Percentiles rank a stretch among this genome's conserved stretches.
phyloP scores from a whole-genome alignment of 1,139 yeast species.

The Saccharomyces hybrid region DNA sequence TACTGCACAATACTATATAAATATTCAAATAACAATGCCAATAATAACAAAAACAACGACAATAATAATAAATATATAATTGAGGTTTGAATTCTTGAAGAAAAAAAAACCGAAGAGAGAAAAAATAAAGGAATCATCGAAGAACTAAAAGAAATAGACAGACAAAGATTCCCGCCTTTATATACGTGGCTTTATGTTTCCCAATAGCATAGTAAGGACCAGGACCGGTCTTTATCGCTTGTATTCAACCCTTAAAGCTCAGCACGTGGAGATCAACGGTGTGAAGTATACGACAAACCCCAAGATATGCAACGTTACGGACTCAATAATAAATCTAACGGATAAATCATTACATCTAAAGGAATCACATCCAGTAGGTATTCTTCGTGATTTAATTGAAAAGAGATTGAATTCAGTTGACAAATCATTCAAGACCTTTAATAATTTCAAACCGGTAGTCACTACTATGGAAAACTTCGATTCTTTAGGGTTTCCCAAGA shows the following conservation, averaged over 20 bases:
- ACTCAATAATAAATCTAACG: constrained; percentile 59
- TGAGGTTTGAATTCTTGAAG: not conserved
- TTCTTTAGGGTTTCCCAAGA: constrained; percentile 78
- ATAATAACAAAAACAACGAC: too few relatives aligned
- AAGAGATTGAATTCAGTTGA: constrained; percentile 57
- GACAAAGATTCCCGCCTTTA: too few relatives aligned
- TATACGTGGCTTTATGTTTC: not conserved
- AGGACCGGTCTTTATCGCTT: not conserved
- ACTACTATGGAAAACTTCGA: constrained; percentile 81
- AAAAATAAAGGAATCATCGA: not conserved
- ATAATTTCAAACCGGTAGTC: constrained; percentile 77
- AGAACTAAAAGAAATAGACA: not conserved
- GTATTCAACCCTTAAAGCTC: not conserved
- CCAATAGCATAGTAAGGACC: not conserved
- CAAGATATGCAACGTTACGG: constrained; percentile 81
- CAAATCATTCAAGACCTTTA: constrained; percentile 56
- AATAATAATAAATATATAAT: not conserved
- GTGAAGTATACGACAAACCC: constrained; percentile 49
- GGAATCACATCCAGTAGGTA: constrained; percentile 82
- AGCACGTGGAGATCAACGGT: constrained; percentile 37
- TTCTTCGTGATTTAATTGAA: constrained; percentile 67
- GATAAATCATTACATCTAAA: constrained; percentile 68
- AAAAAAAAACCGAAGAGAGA: not conserved
- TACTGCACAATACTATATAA: not conserved
- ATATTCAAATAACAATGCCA: not conserved